Conservation (phyloP, 2,329 filamentous ascomycete genomes). For the Atkinsonella hypoxylon region DNA sequence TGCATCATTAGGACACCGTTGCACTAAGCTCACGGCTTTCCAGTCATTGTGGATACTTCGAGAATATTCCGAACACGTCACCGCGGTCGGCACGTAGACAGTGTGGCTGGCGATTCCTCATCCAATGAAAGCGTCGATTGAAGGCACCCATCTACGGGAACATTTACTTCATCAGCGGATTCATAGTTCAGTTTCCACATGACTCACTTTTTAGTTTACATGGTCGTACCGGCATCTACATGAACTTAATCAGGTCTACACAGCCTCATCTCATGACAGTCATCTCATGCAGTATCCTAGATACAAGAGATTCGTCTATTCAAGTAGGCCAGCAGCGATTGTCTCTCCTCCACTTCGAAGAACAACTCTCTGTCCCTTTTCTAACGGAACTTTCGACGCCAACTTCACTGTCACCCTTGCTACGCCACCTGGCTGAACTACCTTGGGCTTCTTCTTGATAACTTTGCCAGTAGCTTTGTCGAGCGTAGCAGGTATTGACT, state of each 20-base stretch:
- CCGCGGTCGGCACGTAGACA: background rate
- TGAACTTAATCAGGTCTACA: background rate
- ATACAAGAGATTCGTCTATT: constrained; percentile 32
- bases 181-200: background rate
- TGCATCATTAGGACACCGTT: background rate
- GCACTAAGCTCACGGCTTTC: background rate
- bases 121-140: no score
- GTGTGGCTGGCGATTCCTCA: no score
- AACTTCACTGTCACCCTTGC: constrained; percentile 69
- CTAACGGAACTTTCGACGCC: constrained; percentile 63
- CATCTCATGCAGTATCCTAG: background rate
- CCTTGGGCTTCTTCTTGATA: constrained; percentile 70
- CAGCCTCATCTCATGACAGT: background rate
- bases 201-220: background rate
- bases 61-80: constrained; percentile 15
- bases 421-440: constrained; percentile 68
- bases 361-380: constrained; percentile 69
- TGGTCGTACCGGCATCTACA: no score
- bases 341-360: constrained; percentile 71
- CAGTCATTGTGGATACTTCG: constrained; percentile 9
- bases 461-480: constrained; percentile 70
- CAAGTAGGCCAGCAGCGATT: constrained; percentile 75
- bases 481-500: constrained; percentile 57
- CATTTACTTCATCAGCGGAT: no score
- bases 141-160: no score